Evolutionary conservation across 164 flowering plant species (phyloP), one percentile per base, ranked within the genome.

Genomic region (Macadamia integrifolia): DNA sequence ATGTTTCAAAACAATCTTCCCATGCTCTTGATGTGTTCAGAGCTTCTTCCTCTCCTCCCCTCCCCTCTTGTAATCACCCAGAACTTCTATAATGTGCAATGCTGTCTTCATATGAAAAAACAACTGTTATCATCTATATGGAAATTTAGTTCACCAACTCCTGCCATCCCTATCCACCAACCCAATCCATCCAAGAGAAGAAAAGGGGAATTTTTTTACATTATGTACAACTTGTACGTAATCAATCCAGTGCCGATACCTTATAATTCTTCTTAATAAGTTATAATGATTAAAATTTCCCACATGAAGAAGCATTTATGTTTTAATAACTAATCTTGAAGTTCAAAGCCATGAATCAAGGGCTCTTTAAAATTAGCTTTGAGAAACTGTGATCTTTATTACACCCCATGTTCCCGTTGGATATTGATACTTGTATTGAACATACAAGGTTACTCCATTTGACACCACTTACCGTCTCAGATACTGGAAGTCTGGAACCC

Each of bases 1-100:
- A 66, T 66, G 30, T 28, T 50, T 50, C 52, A 69, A 60, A 35
- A 72, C 17, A 57, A 50, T 35, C 53, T 60, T 9, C 53, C 9
- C 40, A 70, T 64, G 64, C 49, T 62, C 65, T 59, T 50, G 40
- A 58, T 60, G 29, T 63, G 30, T 10, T 55, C 2, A 53, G 2
- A 12, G 17, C 5, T 11, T 17, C n/a, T 52, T 55, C 11, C 15
- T 43, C 64, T n/a, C 9, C 43, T 52, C 44, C 40, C 32, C 61
- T 44, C 18, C 23, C 23, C 23, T 23, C 23, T 23, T 23, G 23
- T 23, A 8, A 40, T 1, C 42, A 30, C 55, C 31, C 52, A 6
- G n/a, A 67, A n/a, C 56, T 31, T 60, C 14, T 58, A 8, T 44
- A 30, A 18, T 66, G 13, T 13, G n/a, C 49, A 18, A 17, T n/a